phyloP scores from a whole-genome alignment of 108 stramenopile genomes.

The Discostella pseudostelligera region DNA sequence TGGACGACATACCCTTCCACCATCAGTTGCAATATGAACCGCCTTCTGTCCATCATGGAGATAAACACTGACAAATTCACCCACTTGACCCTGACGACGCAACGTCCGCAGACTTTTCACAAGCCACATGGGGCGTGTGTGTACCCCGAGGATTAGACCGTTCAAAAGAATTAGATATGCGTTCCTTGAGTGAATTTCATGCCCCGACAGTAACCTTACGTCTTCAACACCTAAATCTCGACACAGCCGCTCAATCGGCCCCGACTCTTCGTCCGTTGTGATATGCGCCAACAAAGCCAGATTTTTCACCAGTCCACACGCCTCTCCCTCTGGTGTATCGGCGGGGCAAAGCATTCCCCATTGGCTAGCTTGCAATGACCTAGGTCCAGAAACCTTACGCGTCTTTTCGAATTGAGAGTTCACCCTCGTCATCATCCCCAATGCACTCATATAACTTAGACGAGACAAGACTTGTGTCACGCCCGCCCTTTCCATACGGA shows the following conservation, averaged over 20 bases:
- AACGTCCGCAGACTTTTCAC: constrained; percentile 78
- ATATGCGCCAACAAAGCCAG: constrained; percentile 97
- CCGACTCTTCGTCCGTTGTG: constrained; percentile 93
- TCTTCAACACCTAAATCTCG: constrained; percentile 96
- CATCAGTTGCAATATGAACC: constrained; percentile 97
- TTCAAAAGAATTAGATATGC: constrained; percentile 95
- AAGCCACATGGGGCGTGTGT: constrained; percentile 70
- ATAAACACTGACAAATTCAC: constrained; percentile 97
- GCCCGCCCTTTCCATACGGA: constrained; percentile 98
- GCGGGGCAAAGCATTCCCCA: constrained; percentile 99
- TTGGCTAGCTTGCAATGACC: constrained; percentile 96
- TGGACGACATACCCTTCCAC: constrained; percentile 97
- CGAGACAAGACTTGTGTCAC: constrained; percentile 95
- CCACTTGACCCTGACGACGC: constrained; percentile 87
- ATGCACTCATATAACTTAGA: constrained; percentile 90
- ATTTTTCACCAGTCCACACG: constrained; percentile 98
- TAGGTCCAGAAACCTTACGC: constrained; percentile 94
- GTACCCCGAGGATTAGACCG: constrained; percentile 92
- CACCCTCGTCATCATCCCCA: constrained; percentile 99
- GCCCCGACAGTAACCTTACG: constrained; percentile 84
- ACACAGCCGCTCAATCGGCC: constrained; percentile 87
- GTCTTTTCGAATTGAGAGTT: constrained; percentile 98
- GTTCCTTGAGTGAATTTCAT: constrained; percentile 83
- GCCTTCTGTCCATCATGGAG: constrained; percentile 92
- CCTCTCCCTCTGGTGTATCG: constrained; percentile 99